A percentile compares a stretch with the other conserved stretches of the same genome.
phyloP scores from a whole-genome alignment of 139 green algal species.

The Volvox africanus region DNA sequence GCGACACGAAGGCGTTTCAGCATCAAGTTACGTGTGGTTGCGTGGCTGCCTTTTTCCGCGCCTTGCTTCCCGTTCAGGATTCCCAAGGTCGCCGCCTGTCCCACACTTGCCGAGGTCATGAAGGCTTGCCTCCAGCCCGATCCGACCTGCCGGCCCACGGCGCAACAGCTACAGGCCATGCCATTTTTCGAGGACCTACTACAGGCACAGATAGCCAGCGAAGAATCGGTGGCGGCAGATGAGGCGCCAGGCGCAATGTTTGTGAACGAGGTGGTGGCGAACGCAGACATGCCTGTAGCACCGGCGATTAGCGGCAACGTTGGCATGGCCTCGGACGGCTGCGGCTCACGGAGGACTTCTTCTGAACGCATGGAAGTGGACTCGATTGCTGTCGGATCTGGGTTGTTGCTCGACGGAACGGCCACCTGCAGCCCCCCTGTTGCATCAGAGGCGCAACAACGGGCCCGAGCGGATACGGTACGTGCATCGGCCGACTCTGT shows the following conservation, averaged over 20 bases:
- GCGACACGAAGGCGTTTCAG: no score
- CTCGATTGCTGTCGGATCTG: neutral
- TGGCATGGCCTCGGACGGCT: neutral
- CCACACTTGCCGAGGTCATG: neutral
- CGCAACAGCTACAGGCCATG: conserved; percentile 16
- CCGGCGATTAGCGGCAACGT: no score
- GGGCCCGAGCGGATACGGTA: no score
- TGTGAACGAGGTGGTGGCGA: no score
- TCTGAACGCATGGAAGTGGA: neutral
- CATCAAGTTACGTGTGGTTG: no score
- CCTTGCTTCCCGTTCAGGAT: conserved; percentile 21
- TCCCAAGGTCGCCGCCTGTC: conserved; percentile 6
- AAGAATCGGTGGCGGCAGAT: neutral
- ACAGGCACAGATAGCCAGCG: neutral
- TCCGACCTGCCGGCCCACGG: neutral
- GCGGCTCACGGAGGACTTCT: neutral
- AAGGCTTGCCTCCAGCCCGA: conserved; percentile 24
- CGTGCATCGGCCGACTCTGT: no score
- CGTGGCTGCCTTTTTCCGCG: neutral
- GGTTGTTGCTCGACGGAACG: neutral
- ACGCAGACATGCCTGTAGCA: no score
- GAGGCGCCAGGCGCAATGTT: neutral
- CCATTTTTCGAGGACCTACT: conserved; percentile 30
- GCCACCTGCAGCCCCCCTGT: neutral
- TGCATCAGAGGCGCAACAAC: neutral